phyloP scores from a whole-genome alignment of 2,329 filamentous ascomycete species.

The Colletotrichum sp. region DNA sequence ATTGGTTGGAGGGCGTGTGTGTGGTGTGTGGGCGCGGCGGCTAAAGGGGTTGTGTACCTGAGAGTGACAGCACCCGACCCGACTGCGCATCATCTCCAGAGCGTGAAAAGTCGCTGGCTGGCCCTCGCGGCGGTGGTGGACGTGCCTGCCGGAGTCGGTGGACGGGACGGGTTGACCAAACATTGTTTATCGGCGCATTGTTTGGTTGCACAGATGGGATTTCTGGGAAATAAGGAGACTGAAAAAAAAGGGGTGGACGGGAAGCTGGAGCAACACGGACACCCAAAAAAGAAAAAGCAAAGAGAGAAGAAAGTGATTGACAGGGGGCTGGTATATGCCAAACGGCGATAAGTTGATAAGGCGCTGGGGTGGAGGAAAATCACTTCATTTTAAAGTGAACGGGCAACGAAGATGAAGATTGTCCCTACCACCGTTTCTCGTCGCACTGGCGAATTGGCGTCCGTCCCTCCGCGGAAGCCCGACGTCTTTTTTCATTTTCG shows the following conservation, averaged over 20 bases:
- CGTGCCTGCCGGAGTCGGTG: background rate
- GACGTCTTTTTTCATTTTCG: background rate
- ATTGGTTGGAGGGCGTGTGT: background rate
- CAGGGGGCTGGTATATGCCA: constrained; percentile 6
- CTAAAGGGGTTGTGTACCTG: background rate
- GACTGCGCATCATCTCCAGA: background rate
- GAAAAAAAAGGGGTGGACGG: background rate
- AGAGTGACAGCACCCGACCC: background rate
- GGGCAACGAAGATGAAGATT: constrained; percentile 9
- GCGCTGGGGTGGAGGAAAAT: constrained; percentile 10
- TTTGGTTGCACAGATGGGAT: background rate
- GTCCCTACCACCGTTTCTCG: background rate
- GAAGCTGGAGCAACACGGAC: background rate
- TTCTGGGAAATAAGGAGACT: background rate
- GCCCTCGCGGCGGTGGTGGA: background rate
- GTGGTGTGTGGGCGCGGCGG: background rate
- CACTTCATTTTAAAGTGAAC: constrained; percentile 11
- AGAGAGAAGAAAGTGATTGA: background rate
- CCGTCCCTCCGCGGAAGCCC: background rate
- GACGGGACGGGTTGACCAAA: background rate
- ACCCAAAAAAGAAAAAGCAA: background rate
- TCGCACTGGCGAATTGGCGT: background rate
- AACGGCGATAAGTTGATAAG: constrained; percentile 3
- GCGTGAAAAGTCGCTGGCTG: background rate
- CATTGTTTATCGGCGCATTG: background rate